A percentile compares a stretch with the other conserved stretches of the same genome.
These are phyloP conservation scores for Rickenella mellea DNA, from an alignment of 768 basidiomycete species.

Conservation along the genomic window DNA sequence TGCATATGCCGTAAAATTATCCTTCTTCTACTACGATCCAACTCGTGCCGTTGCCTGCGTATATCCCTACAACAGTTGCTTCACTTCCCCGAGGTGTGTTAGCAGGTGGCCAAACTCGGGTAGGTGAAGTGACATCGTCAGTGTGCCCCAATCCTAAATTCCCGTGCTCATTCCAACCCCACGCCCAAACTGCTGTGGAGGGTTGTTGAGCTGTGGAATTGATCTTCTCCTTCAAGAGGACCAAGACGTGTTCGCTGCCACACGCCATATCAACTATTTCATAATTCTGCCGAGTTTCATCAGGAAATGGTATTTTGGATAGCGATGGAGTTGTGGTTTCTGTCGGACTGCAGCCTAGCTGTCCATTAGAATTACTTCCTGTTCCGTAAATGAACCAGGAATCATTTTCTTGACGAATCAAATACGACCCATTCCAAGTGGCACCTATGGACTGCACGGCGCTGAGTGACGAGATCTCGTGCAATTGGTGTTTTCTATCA, in stretches of 20 bases:
- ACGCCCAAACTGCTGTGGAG: constrained; percentile 49
- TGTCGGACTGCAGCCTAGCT: constrained; percentile 44
- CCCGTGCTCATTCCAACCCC: constrained; percentile 99
- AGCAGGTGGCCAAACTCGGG: constrained; percentile 42
- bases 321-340: too few species aligned
- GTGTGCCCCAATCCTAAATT: constrained; percentile 70
- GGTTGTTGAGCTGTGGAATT: not conserved
- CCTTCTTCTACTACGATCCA: constrained; percentile 25
- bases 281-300: constrained; percentile 11
- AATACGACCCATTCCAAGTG: constrained; percentile 78
- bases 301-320: constrained; percentile 21
- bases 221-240: constrained; percentile 8
- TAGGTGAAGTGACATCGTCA: constrained; percentile 40
- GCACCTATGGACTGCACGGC: constrained; percentile 34
- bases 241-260: constrained; percentile 81
- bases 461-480: constrained; percentile 20
- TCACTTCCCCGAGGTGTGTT: constrained; percentile 3
- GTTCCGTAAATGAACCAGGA: constrained; percentile 30
- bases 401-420: constrained; percentile 17
- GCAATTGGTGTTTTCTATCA: constrained; percentile 59
- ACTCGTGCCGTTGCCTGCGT: constrained; percentile 46
- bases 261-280: constrained; percentile 43
- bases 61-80: constrained; percentile 17
- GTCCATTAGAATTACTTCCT: constrained; percentile 50
- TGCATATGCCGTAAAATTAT: too few species aligned